These are phyloP conservation scores for Xylariaceae sp. DNA, from an alignment of 2,329 filamentous ascomycete species.

Conservation along the genomic window DNA sequence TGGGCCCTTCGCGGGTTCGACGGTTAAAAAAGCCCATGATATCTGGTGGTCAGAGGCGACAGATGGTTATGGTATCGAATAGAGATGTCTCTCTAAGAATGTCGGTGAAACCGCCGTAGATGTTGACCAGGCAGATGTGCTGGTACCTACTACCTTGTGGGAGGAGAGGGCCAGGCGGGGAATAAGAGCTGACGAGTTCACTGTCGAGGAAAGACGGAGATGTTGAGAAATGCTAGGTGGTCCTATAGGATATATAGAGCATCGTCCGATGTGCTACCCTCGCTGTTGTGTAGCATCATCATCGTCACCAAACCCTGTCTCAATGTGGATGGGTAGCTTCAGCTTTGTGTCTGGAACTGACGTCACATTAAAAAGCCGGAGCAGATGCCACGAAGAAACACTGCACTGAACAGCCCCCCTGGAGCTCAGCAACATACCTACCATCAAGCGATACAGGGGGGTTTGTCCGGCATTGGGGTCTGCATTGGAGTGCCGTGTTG, in stretches of 20 bases:
- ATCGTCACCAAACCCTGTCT: not conserved
- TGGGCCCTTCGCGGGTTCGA: constrained; percentile 23
- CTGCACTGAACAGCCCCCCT: constrained; percentile 5
- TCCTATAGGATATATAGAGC: not conserved
- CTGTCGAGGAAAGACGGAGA: not conserved
- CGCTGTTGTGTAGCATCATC: not conserved
- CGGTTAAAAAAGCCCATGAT: constrained; percentile 38
- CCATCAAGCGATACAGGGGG: not conserved
- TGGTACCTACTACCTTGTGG: not conserved
- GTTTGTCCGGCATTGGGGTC: not conserved
- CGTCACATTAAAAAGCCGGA: constrained; percentile 6
- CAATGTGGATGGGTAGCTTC: not conserved
- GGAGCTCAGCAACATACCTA: constrained; percentile 8
- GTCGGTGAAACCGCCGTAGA: not conserved
- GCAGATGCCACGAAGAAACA: not conserved
- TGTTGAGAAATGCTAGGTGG: not conserved
- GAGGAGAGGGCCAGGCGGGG: not conserved
- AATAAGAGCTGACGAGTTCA: not conserved
- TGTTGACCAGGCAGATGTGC: not conserved
- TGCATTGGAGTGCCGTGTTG: constrained; percentile 1
- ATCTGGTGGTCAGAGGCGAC: not conserved
- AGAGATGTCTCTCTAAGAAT: not conserved
- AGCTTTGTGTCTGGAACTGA: not conserved
- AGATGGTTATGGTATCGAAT: not conserved
- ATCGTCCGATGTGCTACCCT: not conserved